Conservation (phyloP, 2,329 filamentous ascomycete genomes). For the Pseudocercospora musae region DNA sequence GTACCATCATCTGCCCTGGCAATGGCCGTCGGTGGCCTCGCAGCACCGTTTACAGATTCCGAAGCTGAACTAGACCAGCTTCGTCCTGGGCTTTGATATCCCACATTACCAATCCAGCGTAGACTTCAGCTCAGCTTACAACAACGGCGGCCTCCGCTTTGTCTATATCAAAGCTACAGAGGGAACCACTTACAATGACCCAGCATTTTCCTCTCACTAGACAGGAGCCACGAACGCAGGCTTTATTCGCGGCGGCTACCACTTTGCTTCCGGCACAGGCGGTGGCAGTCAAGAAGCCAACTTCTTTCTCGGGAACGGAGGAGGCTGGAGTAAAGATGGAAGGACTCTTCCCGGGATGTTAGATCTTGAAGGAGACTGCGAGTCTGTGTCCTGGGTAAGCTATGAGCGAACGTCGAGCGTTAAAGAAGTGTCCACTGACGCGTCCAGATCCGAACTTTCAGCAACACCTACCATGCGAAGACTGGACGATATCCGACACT, state of each 20-base stretch:
- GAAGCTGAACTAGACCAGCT: slow-evolving; percentile 4
- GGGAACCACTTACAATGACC: slow-evolving; percentile 19
- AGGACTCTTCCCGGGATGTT: slow-evolving; percentile 58
- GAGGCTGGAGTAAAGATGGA: slow-evolving; percentile 54
- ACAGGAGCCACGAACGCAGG: slow-evolving; percentile 49
- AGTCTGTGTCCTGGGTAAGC: slow-evolving; percentile 44
- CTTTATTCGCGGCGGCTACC: slow-evolving; percentile 56
- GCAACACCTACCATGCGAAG: slow-evolving; percentile 47
- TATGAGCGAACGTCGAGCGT: neutral
- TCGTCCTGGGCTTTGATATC: slow-evolving; percentile 36
- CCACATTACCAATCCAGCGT: slow-evolving; percentile 35
- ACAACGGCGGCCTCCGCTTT: slow-evolving; percentile 32
- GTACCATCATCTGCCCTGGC: neutral
- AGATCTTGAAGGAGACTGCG: slow-evolving; percentile 52
- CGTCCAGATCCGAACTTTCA: slow-evolving; percentile 48
- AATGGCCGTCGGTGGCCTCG: slow-evolving; percentile 7
- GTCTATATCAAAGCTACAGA: slow-evolving; percentile 34
- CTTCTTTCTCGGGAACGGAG: slow-evolving; percentile 53
- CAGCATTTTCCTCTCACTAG: slow-evolving; percentile 50
- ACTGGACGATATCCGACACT: slow-evolving; percentile 53
- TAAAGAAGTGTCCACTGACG: neutral
- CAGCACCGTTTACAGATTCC: slow-evolving; percentile 3
- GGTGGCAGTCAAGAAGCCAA: slow-evolving; percentile 50
- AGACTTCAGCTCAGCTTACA: slow-evolving; percentile 35
- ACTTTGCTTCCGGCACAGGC: slow-evolving; percentile 51